Base-by-base conservation (phyloP, 1,139 yeast species). In the Meyerozyma carpophila region DNA sequence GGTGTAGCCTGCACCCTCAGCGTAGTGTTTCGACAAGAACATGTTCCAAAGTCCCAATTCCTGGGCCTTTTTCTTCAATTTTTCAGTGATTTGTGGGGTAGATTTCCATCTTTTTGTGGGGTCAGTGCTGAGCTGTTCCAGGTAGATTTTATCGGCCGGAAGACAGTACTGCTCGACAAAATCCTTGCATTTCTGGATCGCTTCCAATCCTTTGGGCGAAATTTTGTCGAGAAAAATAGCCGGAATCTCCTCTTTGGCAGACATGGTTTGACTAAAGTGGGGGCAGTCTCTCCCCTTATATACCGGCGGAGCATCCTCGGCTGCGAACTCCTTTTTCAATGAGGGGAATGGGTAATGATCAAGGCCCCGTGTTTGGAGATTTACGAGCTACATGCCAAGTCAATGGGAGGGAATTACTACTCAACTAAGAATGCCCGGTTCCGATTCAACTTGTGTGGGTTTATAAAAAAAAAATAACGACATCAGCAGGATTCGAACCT, bases 401-500 rank as follows among this genome's bases (percentile, higher is more conserved):
- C n/a, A n/a, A n/a, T n/a, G 18, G 18, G 18, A 16, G 3, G 18
- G 24, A 8, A 21, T 5, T 5, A 21, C 24, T 3, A 21, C 24
- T 21, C 24, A 5, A 21, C 2, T 21, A 5, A 5, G 24, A 6
- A 21, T 6, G 8, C 6, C 6, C 13, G 7, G 29, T 27, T 5
- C 2, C 13, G 6, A 10, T 11, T 11, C 4, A 27, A 27, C 5
- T 13, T 31, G 10, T n/a, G 9, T 4, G 20, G 10, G 16, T n/a
- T 16, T 3, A 16, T 3, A 16, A 47, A 52, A 61, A 62, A 62
- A 64, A 66, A 61, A 62, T 60, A 47, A 49, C 88, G 88, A 81
- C 87, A 81, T 80, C 84, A 75, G 86, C 88, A 81, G 88, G 88
- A 82, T 81, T 82, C 83, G 88, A 82, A 82, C 89, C 88, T 82